Percentiles rank a stretch among this genome's conserved stretches.
Conservation (phyloP, 225 moss, liverwort and hornwort species). For the Pleurozium schreberi region DNA sequence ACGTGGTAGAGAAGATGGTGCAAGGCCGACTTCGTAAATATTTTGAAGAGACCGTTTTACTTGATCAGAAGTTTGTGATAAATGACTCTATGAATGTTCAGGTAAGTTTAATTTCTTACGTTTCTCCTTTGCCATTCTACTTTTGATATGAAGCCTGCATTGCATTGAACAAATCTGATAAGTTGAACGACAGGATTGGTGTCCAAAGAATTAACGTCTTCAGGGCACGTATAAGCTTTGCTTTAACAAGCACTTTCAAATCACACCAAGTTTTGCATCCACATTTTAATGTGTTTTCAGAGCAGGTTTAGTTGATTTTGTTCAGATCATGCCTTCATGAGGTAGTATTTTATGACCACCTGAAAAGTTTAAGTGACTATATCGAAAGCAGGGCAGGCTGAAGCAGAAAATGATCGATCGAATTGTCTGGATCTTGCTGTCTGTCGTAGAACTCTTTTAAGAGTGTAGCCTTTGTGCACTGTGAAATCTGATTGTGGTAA, state of each 20-base stretch:
- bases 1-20: conserved; percentile 81
- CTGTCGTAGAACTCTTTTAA: neutral
- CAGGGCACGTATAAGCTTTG: neutral
- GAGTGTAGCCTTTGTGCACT: neutral
- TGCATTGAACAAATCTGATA: neutral
- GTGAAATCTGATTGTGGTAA: neutral
- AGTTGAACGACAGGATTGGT: neutral
- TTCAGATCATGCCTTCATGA: neutral
- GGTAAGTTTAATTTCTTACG: neutral
- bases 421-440: neutral
- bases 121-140: neutral
- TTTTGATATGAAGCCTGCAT: neutral
- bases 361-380: neutral
- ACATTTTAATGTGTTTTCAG: neutral
- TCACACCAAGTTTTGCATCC: neutral
- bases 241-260: neutral
- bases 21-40: conserved; percentile 84
- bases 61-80: conserved; percentile 79
- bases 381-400: neutral
- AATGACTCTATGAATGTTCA: conserved; percentile 68
- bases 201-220: neutral
- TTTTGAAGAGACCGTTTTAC: conserved; percentile 68
- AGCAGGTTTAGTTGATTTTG: neutral
- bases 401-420: neutral
- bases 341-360: neutral